Percentiles rank a stretch among this genome's conserved stretches.
phyloP scores from a whole-genome alignment of 2,329 filamentous ascomycete genomes.

The Talaromyces funiculosus region DNA sequence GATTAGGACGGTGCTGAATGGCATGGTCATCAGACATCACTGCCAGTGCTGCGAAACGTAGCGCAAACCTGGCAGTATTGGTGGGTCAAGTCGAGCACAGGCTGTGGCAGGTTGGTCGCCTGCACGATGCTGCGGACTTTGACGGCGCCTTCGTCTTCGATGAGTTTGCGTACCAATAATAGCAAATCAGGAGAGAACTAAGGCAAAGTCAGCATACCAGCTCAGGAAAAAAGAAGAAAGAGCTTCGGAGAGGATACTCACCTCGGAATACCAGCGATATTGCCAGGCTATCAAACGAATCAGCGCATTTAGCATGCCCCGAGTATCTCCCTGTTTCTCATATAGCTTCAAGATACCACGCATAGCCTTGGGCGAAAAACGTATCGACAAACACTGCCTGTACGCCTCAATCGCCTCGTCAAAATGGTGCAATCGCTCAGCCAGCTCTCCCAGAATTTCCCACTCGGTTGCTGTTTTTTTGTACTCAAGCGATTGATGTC shows the following conservation, averaged over 20 bases:
- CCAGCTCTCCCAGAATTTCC: constrained; percentile 92
- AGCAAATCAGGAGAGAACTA: constrained; percentile 88
- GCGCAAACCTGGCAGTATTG: constrained; percentile 93
- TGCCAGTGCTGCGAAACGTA: constrained; percentile 89
- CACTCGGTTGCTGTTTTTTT: constrained; percentile 96
- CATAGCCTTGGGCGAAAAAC: constrained; percentile 91
- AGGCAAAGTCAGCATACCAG: neutral
- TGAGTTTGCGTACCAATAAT: constrained; percentile 80
- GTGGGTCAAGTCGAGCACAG: constrained; percentile 88
- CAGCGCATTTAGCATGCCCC: constrained; percentile 75
- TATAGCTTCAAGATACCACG: constrained; percentile 75
- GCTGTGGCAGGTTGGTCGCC: constrained; percentile 86
- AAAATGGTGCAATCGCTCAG: constrained; percentile 83
- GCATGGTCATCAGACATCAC: constrained; percentile 62
- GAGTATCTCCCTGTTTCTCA: constrained; percentile 69
- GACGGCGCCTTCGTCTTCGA: constrained; percentile 95
- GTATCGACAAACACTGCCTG: constrained; percentile 74
- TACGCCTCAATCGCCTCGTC: constrained; percentile 94
- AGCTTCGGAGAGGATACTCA: constrained; percentile 27
- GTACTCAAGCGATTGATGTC: constrained; percentile 88
- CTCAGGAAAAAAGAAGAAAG: neutral
- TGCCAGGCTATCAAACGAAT: constrained; percentile 96
- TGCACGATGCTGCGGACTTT: constrained; percentile 97
- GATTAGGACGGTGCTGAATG: neutral
- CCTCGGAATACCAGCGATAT: constrained; percentile 98